Evolutionary conservation across 2,329 filamentous ascomycete species (phyloP).

Genomic region (Arthrobotrys pseudoclavata): DNA sequence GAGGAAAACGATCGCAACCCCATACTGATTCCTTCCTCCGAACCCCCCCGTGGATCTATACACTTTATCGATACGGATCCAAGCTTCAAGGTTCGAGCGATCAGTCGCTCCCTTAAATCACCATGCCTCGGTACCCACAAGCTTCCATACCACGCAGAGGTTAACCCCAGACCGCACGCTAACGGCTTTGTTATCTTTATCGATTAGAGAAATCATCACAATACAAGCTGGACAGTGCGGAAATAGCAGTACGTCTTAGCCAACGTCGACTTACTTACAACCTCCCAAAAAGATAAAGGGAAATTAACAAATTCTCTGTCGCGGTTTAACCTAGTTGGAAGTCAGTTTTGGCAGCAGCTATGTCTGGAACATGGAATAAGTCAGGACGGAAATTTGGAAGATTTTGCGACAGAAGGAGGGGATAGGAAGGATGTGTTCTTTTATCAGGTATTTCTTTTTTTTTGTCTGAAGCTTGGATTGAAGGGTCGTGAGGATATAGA

Average conservation of each 20-base stretch:
- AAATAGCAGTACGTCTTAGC: conserved; percentile 86
- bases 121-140: no score
- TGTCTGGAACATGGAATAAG: conserved; percentile 98
- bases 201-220: conserved; percentile 92
- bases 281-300: conserved; percentile 1
- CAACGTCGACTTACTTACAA: not conserved
- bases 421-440: conserved; percentile 99
- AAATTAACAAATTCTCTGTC: not conserved
- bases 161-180: not conserved
- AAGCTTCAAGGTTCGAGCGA: not conserved
- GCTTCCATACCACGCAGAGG: conserved; percentile 22
- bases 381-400: conserved; percentile 95
- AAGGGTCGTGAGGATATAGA: not conserved
- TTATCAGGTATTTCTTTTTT: conserved; percentile 74
- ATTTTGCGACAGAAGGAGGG: conserved; percentile 96
- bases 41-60: conserved; percentile 1
- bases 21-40: not conserved
- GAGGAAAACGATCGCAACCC: not conserved
- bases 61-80: conserved; percentile 1
- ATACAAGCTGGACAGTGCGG: conserved; percentile 99
- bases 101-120: conserved; percentile 5
- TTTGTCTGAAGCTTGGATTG: conserved; percentile 2
- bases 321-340: conserved; percentile 76
- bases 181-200: conserved; percentile 1
- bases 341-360: conserved; percentile 98